Conservation (phyloP, 2,329 filamentous ascomycete species). For the Arthrobotrys pseudoclavata region DNA sequence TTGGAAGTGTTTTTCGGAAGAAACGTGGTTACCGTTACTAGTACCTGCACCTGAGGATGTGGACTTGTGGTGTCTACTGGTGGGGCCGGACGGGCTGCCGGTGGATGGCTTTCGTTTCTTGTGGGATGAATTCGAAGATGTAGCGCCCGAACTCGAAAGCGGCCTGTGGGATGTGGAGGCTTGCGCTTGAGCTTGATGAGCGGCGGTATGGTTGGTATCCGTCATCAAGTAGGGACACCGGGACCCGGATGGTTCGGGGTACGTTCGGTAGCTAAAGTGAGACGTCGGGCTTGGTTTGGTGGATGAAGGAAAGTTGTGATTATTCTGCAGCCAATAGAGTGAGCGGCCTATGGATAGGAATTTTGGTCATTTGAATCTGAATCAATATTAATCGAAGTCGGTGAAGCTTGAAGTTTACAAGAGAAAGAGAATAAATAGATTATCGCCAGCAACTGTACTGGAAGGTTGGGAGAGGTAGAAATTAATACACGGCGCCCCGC, state of each 20-base stretch:
- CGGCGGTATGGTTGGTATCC: slow-evolving; percentile 42
- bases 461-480: background rate
- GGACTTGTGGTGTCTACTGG: slow-evolving; percentile 10
- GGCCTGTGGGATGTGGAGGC: slow-evolving; percentile 46
- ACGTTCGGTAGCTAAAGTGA: slow-evolving; percentile 14
- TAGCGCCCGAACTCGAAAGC: slow-evolving; percentile 31
- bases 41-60: slow-evolving; percentile 14
- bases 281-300: slow-evolving; percentile 15
- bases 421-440: background rate
- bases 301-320: slow-evolving; percentile 13
- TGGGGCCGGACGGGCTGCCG: slow-evolving; percentile 21
- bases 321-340: slow-evolving; percentile 23
- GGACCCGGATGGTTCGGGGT: slow-evolving; percentile 22
- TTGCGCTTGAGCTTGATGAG: slow-evolving; percentile 35
- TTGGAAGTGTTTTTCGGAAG: slow-evolving; percentile 21
- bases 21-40: background rate
- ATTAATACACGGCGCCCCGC: background rate
- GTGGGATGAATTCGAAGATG: slow-evolving; percentile 27
- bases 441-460: background rate
- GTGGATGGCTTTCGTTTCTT: slow-evolving; percentile 57
- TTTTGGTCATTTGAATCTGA: slow-evolving; percentile 6
- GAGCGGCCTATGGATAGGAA: background rate
- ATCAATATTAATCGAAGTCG: background rate
- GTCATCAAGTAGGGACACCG: slow-evolving; percentile 47
- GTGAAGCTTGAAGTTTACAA: slow-evolving; percentile 1